Base-by-base conservation (phyloP, 208 protist genomes). In the Leishmania braziliensis region DNA sequence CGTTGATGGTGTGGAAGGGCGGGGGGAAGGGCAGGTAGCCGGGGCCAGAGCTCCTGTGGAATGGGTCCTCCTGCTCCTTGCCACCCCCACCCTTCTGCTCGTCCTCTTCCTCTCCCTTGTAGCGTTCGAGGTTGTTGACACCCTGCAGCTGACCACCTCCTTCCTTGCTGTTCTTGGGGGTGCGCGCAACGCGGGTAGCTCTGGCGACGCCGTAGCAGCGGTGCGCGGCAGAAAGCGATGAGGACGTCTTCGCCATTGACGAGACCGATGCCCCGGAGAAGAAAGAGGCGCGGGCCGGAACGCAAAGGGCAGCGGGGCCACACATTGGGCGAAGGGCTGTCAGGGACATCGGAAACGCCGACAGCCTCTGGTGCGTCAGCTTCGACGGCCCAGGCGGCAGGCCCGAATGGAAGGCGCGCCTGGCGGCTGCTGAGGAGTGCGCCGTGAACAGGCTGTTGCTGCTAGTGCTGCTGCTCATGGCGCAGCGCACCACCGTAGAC, bases 1-100 rank as follows among this genome's bases (percentile, higher is more conserved):
- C 88, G 88, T 97, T 97, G 78, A 97, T 81, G 75, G 94, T 97
- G 82, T 97, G 92, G 84, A 97, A 97, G 29, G 94, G 94, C 0
- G 94, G 85, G 0, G 91, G 89, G 77, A 97, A 97, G 48, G 94
- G 94, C 68, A 97, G 88, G 84, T 95, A 96, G 63, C 92, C 94
- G 0, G 90, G 84, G 66, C 91, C 89, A 33, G 84, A 80, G 81
- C 84, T 84, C 53, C 79, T 69, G 29, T 72, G 54, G 78, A 96
- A 94, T 5, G 93, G 92, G 70, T 94, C 87, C 81, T 95, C 86
- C 82, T 92, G 80, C 69, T 88, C 86, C 48, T 88, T 76, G 33
- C 81, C 75, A 33, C 90, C 75, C 0, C 87, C 80, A 26, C 89
- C 81, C 50, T 85, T 36, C 62, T 84, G 60, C 81, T 92, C 85